phyloP scores from a whole-genome alignment of 257 asterid genomes.

The Parsonsia alboflavescens region DNA sequence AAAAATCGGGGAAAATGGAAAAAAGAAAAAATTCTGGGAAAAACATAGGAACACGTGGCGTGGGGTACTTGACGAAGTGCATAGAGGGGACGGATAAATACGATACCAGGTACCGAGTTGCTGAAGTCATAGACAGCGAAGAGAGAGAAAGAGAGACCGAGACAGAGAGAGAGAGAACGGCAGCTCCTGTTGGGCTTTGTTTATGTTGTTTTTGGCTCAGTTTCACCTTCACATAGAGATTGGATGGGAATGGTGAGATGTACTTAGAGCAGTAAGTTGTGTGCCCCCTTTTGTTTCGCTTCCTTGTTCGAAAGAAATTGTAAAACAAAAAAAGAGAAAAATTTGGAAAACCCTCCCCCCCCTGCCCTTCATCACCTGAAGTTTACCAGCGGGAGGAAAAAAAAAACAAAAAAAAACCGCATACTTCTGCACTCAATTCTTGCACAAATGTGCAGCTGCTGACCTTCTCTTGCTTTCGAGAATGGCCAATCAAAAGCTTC shows the following conservation, averaged over 20 bases:
- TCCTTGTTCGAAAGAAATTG: constrained; percentile 4
- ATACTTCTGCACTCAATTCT: neutral
- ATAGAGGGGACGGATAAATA: neutral
- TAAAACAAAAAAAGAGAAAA: neutral
- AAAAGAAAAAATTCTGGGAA: too few species aligned
- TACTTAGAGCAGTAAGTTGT: neutral
- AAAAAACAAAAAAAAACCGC: too few species aligned
- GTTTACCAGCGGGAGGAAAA: neutral
- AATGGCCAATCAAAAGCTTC: constrained; percentile 61
- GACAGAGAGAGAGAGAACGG: neutral
- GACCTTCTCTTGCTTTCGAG: neutral
- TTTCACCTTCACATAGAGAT: too few species aligned
- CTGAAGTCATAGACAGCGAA: neutral
- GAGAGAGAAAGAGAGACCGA: neutral
- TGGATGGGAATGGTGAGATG: neutral
- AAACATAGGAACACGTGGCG: neutral
- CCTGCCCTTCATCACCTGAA: neutral
- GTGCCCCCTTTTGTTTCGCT: constrained; percentile 6
- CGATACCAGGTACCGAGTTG: neutral
- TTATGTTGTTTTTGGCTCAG: neutral
- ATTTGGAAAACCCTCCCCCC: neutral
- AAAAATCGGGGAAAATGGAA: too few species aligned
- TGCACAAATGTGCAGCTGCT: constrained; percentile 3
- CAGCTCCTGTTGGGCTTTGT: neutral
- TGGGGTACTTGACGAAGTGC: neutral